Percentiles rank a stretch among this genome's conserved stretches.
phyloP scores from a whole-genome alignment of 2,329 filamentous ascomycete species.

The Metarhizium humberi region DNA sequence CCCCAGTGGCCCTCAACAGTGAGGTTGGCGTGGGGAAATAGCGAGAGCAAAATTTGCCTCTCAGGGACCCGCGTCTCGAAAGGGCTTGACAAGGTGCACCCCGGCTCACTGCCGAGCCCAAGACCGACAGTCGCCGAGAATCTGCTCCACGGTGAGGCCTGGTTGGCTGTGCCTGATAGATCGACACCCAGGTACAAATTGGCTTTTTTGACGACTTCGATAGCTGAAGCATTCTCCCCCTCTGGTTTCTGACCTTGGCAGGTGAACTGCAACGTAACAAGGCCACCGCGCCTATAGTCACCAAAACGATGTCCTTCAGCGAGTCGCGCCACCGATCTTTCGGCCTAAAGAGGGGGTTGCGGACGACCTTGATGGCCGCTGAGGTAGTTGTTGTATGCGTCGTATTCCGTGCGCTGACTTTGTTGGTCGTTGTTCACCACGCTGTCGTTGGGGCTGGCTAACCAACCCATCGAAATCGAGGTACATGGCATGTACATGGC shows the following conservation, averaged over 20 bases:
- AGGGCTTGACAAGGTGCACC: not conserved
- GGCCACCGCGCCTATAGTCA: not conserved
- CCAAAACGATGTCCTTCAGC: not conserved
- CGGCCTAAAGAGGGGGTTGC: not conserved
- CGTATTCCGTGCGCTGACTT: too few relatives aligned
- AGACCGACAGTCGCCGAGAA: not conserved
- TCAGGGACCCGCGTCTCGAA: not conserved
- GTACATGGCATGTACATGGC: too few relatives aligned
- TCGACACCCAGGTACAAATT: not conserved
- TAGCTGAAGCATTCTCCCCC: not conserved
- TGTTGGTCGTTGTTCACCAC: too few relatives aligned
- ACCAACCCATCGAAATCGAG: too few relatives aligned
- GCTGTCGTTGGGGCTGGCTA: not conserved
- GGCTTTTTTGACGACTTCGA: not conserved
- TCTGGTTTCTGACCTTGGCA: not conserved
- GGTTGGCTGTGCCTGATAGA: not conserved
- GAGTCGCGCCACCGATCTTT: not conserved
- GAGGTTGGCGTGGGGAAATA: not conserved
- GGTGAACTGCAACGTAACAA: conserved; percentile 3
- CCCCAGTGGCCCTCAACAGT: not conserved
- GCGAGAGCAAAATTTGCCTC: not conserved
- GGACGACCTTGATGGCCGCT: not conserved
- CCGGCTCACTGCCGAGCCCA: not conserved
- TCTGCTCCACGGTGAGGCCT: not conserved
- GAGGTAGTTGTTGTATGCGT: not conserved